Percentiles rank a stretch among this genome's conserved stretches.
Evolutionary conservation across 2,329 filamentous ascomycete species (phyloP).

Genomic region (Epichloe scottii): DNA sequence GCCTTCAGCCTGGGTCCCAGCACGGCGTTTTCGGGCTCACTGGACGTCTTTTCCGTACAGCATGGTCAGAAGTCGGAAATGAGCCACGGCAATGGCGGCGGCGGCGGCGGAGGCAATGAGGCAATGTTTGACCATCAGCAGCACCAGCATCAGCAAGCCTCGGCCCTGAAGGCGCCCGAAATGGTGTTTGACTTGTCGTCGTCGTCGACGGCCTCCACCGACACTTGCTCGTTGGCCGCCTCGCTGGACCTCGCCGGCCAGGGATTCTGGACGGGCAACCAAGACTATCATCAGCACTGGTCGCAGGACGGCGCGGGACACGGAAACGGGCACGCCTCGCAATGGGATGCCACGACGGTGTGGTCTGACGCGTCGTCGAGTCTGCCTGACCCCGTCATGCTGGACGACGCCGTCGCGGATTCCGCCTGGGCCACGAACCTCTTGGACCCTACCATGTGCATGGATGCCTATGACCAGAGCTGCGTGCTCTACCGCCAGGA

Average conservation of each 20-base stretch:
- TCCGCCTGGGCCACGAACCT: conserved; percentile 1
- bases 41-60: conserved; percentile 6
- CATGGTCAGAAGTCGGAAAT: neutral
- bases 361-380: conserved; percentile 6
- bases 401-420: conserved; percentile 1
- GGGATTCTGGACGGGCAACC: neutral
- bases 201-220: neutral
- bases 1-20: conserved; percentile 6
- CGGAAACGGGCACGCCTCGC: neutral
- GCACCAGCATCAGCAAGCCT: neutral
- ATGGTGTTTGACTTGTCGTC: conserved; percentile 3
- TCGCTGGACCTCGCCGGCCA: neutral
- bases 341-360: conserved; percentile 5
- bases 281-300: conserved; percentile 5
- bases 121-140: neutral
- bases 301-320: neutral
- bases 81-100: neutral
- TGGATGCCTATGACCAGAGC: conserved; percentile 2
- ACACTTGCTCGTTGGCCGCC: neutral
- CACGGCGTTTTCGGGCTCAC: conserved; percentile 3
- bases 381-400: conserved; percentile 3
- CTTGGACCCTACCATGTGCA: conserved; percentile 2
- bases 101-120: neutral
- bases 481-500: conserved; percentile 2
- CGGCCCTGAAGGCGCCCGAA: neutral